These are phyloP conservation scores for Solanum tarapatanum DNA, from an alignment of 257 asterid genomes.

Conservation along the genomic window DNA sequence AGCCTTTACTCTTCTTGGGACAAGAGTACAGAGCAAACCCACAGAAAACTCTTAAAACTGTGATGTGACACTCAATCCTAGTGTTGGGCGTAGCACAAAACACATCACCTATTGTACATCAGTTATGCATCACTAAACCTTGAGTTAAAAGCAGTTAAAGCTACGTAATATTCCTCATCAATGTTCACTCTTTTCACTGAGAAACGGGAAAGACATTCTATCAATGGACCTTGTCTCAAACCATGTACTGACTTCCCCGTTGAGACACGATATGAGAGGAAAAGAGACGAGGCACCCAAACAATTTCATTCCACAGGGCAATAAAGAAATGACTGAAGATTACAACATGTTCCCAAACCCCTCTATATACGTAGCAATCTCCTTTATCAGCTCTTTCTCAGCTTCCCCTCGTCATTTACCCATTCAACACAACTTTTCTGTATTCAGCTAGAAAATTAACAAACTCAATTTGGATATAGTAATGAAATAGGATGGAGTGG, in stretches of 20 bases:
- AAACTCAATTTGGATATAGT: not conserved
- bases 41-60: not conserved
- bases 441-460: not conserved
- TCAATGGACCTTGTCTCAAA: not conserved
- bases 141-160: not conserved
- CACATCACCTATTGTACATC: not conserved
- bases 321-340: not conserved
- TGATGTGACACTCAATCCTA: not conserved
- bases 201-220: not conserved
- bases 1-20: not conserved
- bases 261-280: not conserved
- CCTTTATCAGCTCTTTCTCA: not conserved
- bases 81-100: not conserved
- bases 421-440: not conserved
- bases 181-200: not conserved
- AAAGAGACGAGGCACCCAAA: not conserved
- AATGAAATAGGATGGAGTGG: not conserved
- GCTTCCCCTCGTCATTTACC: not conserved
- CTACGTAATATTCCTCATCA: not conserved
- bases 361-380: not conserved
- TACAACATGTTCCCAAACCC: not conserved
- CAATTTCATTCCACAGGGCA: not conserved
- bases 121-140: not conserved
- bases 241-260: not conserved
- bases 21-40: not conserved